A percentile compares a stretch with the other conserved stretches of the same genome.
Conservation (phyloP, 495 filamentous ascomycete species). For the Staphylotrichum longicolle region DNA sequence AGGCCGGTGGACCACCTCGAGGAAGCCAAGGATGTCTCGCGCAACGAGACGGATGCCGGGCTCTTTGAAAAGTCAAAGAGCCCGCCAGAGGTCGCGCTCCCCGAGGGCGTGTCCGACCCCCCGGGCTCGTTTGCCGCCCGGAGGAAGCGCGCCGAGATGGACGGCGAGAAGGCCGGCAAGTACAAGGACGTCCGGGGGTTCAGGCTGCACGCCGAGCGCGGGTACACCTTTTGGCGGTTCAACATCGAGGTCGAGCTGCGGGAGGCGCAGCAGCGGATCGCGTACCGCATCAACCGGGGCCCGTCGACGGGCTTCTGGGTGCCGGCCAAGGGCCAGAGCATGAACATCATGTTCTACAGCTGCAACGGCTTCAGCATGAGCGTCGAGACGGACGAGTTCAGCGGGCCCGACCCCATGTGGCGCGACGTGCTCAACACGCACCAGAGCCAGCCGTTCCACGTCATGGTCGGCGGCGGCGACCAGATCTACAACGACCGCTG, state of each 20-base stretch:
- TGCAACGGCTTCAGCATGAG: conserved; percentile 92
- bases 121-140: conserved; percentile 49
- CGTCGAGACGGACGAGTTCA: conserved; percentile 73
- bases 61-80: conserved; percentile 63
- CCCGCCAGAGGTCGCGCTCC: conserved; percentile 37
- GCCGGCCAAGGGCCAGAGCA: conserved; percentile 75
- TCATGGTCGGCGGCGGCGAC: conserved; percentile 97
- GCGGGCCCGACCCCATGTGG: conserved; percentile 95
- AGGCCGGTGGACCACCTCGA: conserved; percentile 79
- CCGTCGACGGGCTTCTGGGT: conserved; percentile 94
- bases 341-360: conserved; percentile 98
- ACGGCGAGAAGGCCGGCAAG: conserved; percentile 73
- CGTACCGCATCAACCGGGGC: conserved; percentile 91
- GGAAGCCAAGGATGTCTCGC: conserved; percentile 69
- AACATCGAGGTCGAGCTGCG: conserved; percentile 86
- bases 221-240: conserved; percentile 95
- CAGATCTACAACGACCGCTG: conserved; percentile 93
- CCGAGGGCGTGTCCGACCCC: conserved; percentile 35
- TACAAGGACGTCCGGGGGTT: conserved; percentile 77
- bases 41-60: conserved; percentile 72
- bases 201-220: conserved; percentile 78
- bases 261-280: conserved; percentile 73
- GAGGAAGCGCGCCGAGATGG: conserved; percentile 47
- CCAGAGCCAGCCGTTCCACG: conserved; percentile 90
- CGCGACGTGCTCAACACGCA: conserved; percentile 91